Evolutionary conservation across 306 rosid genomes (phyloP).

Genomic region (Datisca glomerata): DNA sequence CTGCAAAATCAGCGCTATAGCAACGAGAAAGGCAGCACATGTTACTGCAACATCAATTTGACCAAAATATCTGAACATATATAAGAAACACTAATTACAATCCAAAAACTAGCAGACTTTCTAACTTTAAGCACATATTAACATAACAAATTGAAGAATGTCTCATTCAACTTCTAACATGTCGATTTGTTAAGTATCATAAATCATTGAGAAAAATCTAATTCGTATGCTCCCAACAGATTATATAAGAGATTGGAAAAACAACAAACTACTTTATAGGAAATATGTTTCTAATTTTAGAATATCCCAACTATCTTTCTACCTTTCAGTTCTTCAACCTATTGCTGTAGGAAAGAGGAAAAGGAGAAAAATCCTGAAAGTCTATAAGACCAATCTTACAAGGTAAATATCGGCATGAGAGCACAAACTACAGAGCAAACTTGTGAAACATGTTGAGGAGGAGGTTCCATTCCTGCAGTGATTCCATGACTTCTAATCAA

Average conservation of each 20-base stretch:
- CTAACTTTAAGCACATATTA: neutral
- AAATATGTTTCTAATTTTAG: neutral
- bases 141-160: neutral
- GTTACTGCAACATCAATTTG: slow-evolving; percentile 79
- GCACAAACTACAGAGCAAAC: slow-evolving; percentile 86
- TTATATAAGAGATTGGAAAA: no score
- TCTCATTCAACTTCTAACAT: no score
- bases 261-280: neutral
- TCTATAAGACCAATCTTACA: slow-evolving; percentile 41
- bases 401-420: slow-evolving; percentile 63
- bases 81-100: slow-evolving; percentile 27
- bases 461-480: slow-evolving; percentile 87
- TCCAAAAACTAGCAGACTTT: neutral
- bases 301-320: neutral
- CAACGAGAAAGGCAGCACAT: slow-evolving; percentile 85
- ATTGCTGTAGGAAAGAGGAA: neutral
- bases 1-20: slow-evolving; percentile 64
- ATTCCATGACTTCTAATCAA: slow-evolving; percentile 83
- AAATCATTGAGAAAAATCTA: no score
- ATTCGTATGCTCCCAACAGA: no score
- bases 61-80: slow-evolving; percentile 60
- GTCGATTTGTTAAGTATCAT: no score
- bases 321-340: neutral
- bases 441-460: slow-evolving; percentile 78
- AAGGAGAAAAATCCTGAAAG: neutral